Evolutionary conservation across 2,329 filamentous ascomycete genomes (phyloP), one percentile per base, ranked within the genome.

Genomic region (Alternaria arborescens): DNA sequence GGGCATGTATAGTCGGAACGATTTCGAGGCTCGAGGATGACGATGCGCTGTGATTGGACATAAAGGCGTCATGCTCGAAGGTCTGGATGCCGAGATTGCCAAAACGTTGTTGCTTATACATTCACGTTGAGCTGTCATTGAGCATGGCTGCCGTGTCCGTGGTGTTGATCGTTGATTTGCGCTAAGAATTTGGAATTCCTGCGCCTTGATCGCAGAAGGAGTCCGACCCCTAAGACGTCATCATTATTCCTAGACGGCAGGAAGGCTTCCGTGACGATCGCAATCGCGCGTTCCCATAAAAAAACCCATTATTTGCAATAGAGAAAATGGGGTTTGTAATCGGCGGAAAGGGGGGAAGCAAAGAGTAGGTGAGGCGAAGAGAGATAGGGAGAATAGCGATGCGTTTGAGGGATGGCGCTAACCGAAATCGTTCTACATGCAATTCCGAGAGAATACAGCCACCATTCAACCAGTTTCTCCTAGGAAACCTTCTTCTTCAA

Each of bases 41-140:
- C 58, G 60, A 58, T 67, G 69, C 64, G 62, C 62, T 68, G 61
- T 58, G 61, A 70, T 63, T 67, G 57, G 58, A 61, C 62, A 67
- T 6, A 26, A 26, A 26, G 24, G 24, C 24, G 7, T 26, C 7
- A 26, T 26, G 8, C 8, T 26, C 24, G 24, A 26, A 26, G 24
- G 24, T 26, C 24, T 26, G 6, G 24, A 26, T 26, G 24, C 24
- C 24, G 24, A 26, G 24, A 26, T 26, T 26, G 24, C 24, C 24
- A 7, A 26, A 26, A 26, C 24, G 24, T 26, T 26, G 24, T 26
- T 26, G 24, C 24, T 26, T 26, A 26, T 7, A 7, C 24, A 44
- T 40, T 53, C 8, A 14, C 48, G 38, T 34, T 36, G 8, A 40
- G 14, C 16, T 46, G 28, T 16, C 14, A 41, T 43, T 30, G 36